A percentile compares a stretch with the other conserved stretches of the same genome.
These are phyloP conservation scores for Ceratocystis cubensis DNA, from an alignment of 2,329 filamentous ascomycete species.

Conservation along the genomic window DNA sequence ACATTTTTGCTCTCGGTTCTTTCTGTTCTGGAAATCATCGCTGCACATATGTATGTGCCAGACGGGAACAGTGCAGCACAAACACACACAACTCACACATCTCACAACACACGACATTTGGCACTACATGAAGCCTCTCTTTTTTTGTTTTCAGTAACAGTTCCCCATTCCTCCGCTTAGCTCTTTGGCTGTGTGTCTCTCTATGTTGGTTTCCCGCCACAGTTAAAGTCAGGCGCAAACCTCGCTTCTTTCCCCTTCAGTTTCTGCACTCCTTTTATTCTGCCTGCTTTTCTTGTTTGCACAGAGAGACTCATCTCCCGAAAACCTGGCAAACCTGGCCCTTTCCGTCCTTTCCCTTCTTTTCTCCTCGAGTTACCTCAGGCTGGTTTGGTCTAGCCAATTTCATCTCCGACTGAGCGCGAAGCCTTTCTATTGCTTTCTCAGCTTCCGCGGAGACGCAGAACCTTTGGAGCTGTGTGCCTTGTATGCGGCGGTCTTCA, in stretches of 20 bases:
- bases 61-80: not conserved
- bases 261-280: not conserved
- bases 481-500: not conserved
- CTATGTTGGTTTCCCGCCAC: not conserved
- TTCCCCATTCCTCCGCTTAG: not conserved
- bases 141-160: not conserved
- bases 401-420: not conserved
- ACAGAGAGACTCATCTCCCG: not conserved
- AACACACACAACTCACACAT: not conserved
- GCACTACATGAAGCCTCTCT: not conserved
- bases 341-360: not conserved
- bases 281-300: slow-evolving; percentile 26
- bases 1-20: not conserved
- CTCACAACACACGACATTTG: not conserved
- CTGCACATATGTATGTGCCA: not conserved
- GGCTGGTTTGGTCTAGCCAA: not conserved
- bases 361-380: not conserved
- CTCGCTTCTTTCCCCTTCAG: not conserved
- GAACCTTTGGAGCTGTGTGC: not conserved
- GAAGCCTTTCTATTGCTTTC: too few relatives aligned
- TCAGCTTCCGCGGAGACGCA: too few relatives aligned
- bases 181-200: not conserved
- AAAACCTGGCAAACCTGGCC: not conserved
- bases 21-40: not conserved
- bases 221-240: not conserved